phyloP scores from a whole-genome alignment of 345 rosid genomes.

The Draba incana region DNA sequence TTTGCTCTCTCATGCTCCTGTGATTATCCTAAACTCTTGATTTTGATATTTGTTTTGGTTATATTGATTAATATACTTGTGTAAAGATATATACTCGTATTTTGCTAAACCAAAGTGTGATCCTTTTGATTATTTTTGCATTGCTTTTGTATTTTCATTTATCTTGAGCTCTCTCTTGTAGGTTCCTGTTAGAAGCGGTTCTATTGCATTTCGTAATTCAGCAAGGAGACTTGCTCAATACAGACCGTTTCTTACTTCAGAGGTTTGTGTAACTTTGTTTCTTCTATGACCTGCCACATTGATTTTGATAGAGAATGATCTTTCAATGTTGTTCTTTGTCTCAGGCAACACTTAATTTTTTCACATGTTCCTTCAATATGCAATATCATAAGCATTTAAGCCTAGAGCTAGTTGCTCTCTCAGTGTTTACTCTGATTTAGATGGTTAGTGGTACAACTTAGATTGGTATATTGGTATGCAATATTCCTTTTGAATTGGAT shows the following conservation, averaged over 20 bases:
- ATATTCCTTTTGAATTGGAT: too few species aligned
- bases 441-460: too few species aligned
- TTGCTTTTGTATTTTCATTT: background rate
- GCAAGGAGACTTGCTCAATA: slow-evolving; percentile 47
- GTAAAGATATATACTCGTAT: too few species aligned
- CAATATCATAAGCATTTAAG: too few species aligned
- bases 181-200: slow-evolving; percentile 48
- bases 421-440: too few species aligned
- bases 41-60: background rate
- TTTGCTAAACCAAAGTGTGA: background rate
- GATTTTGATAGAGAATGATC: background rate
- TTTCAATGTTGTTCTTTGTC: slow-evolving; percentile 5
- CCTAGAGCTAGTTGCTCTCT: too few species aligned
- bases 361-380: too few species aligned
- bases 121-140: background rate
- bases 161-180: slow-evolving; percentile 25
- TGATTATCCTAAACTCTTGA: slow-evolving; percentile 53
- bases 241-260: slow-evolving; percentile 50
- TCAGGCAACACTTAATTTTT: too few species aligned
- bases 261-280: slow-evolving; percentile 53
- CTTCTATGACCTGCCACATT: background rate
- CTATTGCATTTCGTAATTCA: slow-evolving; percentile 43
- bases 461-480: too few species aligned
- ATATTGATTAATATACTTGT: background rate
- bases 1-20: slow-evolving; percentile 79